phyloP scores from a whole-genome alignment of 495 filamentous ascomycete species.

The Xylaria curta region DNA sequence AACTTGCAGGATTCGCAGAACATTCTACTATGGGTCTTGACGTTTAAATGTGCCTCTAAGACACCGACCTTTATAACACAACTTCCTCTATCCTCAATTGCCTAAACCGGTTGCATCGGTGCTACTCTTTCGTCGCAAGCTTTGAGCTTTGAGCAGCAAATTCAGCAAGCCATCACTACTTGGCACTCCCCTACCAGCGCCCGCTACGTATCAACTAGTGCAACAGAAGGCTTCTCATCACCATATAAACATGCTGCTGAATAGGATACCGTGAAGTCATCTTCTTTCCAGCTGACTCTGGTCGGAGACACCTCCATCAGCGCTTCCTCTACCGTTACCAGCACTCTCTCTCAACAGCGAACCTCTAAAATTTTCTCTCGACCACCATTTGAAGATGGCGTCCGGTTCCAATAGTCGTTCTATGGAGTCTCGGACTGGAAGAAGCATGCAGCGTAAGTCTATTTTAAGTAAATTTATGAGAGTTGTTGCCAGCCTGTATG shows the following conservation, averaged over 20 bases:
- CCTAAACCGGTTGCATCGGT: constrained; percentile 11
- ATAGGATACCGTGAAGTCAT: constrained; percentile 41
- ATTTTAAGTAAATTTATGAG: constrained; percentile 15
- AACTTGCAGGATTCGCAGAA: constrained; percentile 24
- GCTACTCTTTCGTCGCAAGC: constrained; percentile 16
- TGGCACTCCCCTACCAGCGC: constrained; percentile 10
- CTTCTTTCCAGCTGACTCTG: constrained; percentile 43
- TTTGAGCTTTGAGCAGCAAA: constrained; percentile 2
- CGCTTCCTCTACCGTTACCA: constrained; percentile 22
- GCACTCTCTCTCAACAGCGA: constrained; percentile 25
- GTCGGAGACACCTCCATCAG: constrained; percentile 34
- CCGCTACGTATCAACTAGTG: constrained; percentile 8
- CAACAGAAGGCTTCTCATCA: constrained; percentile 19
- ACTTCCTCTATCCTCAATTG: constrained; percentile 12
- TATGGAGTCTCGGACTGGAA: constrained; percentile 79
- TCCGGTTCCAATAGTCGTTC: constrained; percentile 59
- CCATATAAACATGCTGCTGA: constrained; percentile 43
- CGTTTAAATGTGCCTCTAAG: too few species aligned
- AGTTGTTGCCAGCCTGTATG: constrained; percentile 32
- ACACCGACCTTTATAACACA: neutral
- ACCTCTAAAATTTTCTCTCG: constrained; percentile 31
- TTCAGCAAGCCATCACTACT: constrained; percentile 15
- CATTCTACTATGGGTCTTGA: constrained; percentile 26
- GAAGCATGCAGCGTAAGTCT: constrained; percentile 80
- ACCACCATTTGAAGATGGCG: constrained; percentile 38